These are phyloP conservation scores for Hymenochaete sp. DNA, from an alignment of 1,284 basidiomycete species.

Conservation along the genomic window DNA sequence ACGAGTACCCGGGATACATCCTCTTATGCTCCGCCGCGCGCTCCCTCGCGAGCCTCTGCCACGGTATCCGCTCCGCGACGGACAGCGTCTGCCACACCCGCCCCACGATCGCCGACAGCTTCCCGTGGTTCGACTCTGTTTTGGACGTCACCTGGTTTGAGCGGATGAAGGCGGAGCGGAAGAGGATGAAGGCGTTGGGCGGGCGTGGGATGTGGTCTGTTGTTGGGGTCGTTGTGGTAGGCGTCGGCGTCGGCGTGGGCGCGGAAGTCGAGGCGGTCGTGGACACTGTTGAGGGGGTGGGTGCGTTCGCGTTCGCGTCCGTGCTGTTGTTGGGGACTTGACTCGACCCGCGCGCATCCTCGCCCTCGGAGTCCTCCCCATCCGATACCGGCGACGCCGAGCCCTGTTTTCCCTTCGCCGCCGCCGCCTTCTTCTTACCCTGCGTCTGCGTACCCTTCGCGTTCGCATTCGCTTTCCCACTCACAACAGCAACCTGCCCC, in stretches of 20 bases:
- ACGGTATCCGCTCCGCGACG: constrained; percentile 58
- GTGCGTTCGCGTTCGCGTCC: not conserved
- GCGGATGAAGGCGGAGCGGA: constrained; percentile 81
- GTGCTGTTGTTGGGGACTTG: constrained; percentile 3
- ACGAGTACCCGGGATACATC: constrained; percentile 63
- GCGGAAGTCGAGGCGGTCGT: not conserved
- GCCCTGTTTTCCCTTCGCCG: too few relatives aligned
- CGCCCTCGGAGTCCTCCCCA: not conserved
- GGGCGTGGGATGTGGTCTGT: constrained; percentile 71
- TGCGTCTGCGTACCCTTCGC: too few relatives aligned
- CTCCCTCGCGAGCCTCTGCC: constrained; percentile 57
- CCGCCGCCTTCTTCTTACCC: too few relatives aligned
- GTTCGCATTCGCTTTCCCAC: not conserved
- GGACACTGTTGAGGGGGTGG: constrained; percentile 1
- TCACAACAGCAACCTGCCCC: not conserved
- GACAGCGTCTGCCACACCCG: constrained; percentile 67
- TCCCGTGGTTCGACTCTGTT: constrained; percentile 75
- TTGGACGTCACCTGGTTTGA: constrained; percentile 59
- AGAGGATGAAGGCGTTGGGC: constrained; percentile 92
- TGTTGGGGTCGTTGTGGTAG: not conserved
- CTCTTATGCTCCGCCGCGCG: constrained; percentile 60
- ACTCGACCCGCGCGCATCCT: not conserved
- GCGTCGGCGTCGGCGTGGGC: not conserved
- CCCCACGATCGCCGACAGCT: constrained; percentile 63
- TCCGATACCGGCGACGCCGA: too few relatives aligned